Evolutionary conservation across 306 rosid genomes (phyloP).

Genomic region (Alnus glutinosa): DNA sequence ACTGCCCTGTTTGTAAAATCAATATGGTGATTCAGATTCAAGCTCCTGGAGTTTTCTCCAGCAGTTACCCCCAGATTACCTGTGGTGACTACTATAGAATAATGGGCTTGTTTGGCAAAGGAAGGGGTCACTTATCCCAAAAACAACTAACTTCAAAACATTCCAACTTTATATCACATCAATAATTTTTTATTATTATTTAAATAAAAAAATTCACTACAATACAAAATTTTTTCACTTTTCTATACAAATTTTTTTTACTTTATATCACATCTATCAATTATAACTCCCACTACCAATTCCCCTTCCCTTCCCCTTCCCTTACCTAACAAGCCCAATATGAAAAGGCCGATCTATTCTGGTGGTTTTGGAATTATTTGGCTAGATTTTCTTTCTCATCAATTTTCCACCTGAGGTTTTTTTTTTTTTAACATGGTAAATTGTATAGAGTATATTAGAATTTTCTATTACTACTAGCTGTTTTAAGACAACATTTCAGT

Average conservation of each 20-base stretch:
- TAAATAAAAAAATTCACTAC: no score
- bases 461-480: neutral
- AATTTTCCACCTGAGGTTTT: neutral
- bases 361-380: neutral
- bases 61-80: neutral
- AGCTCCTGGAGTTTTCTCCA: neutral
- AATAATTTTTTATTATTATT: no score
- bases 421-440: neutral
- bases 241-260: no score
- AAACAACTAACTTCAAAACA: no score
- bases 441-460: neutral
- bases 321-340: neutral
- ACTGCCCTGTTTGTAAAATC: neutral
- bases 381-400: neutral
- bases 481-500: neutral
- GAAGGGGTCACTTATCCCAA: no score
- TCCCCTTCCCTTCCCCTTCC: no score
- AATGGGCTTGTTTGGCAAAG: no score
- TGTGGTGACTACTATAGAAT: neutral
- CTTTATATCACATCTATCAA: no score
- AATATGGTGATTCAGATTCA: constrained; percentile 2
- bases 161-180: no score
- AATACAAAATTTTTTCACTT: no score
- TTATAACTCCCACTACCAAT: no score
- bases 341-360: neutral